These are phyloP conservation scores for Shiraia sp. DNA, from an alignment of 2,329 filamentous ascomycete species.

Conservation along the genomic window DNA sequence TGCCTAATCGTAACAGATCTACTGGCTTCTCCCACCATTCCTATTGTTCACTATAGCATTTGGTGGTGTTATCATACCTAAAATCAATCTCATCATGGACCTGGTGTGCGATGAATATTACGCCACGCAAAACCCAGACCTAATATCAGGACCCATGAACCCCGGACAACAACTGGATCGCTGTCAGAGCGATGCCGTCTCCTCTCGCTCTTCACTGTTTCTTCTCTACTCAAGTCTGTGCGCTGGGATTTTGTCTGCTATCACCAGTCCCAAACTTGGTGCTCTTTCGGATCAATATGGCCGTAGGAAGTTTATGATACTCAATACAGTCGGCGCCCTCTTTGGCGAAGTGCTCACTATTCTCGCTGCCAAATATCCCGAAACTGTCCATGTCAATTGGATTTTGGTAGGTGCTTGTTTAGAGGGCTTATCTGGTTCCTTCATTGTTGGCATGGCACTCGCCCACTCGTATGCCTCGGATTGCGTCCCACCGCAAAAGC, in stretches of 20 bases:
- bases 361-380: slow-evolving; percentile 74
- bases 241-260: slow-evolving; percentile 75
- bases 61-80: slow-evolving; percentile 83
- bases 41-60: slow-evolving; percentile 82
- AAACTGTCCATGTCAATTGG: slow-evolving; percentile 74
- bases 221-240: slow-evolving; percentile 75
- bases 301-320: slow-evolving; percentile 71
- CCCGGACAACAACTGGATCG: slow-evolving; percentile 56
- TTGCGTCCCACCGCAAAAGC: slow-evolving; percentile 77
- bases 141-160: slow-evolving; percentile 43
- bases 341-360: slow-evolving; percentile 76
- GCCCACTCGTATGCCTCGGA: slow-evolving; percentile 88
- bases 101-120: slow-evolving; percentile 86
- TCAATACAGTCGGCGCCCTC: slow-evolving; percentile 76
- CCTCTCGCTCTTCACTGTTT: slow-evolving; percentile 76
- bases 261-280: slow-evolving; percentile 82
- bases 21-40: slow-evolving; percentile 82
- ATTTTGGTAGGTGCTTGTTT: slow-evolving; percentile 75
- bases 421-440: slow-evolving; percentile 86
- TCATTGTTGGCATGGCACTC: slow-evolving; percentile 79
- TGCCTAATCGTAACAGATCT: slow-evolving; percentile 57
- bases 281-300: slow-evolving; percentile 86
- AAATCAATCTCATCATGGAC: slow-evolving; percentile 81
- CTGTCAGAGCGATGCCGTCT: slow-evolving; percentile 79
- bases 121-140: slow-evolving; percentile 55